A percentile compares a stretch with the other conserved stretches of the same genome.
Evolutionary conservation across 805 yeast genomes (phyloP).

Genomic region (Cephaloascus albidus): DNA sequence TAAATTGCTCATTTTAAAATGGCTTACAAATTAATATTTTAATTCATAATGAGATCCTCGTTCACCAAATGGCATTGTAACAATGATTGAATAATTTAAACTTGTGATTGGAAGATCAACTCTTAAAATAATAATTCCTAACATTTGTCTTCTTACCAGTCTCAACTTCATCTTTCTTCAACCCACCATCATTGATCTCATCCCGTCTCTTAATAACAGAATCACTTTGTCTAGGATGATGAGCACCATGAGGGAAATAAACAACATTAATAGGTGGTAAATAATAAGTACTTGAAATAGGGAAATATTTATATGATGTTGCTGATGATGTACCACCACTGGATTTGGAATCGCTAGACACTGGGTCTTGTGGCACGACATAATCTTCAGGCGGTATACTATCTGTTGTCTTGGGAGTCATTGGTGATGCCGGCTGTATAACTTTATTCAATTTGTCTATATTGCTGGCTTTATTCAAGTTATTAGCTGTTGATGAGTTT

Average conservation of each 20-base stretch:
- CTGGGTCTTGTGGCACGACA: not conserved
- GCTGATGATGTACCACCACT: not conserved
- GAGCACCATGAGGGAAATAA: slow-evolving; percentile 40
- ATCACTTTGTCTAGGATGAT: slow-evolving; percentile 15
- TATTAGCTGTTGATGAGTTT: not conserved
- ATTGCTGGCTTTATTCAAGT: too few species aligned
- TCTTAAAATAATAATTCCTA: not conserved
- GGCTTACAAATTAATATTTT: too few species aligned
- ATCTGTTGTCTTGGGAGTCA: too few species aligned
- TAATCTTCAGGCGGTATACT: not conserved
- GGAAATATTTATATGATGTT: slow-evolving; percentile 29
- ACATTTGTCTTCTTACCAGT: not conserved
- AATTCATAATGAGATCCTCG: too few species aligned
- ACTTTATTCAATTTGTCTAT: too few species aligned
- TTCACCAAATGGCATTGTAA: too few species aligned
- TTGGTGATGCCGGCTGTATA: too few species aligned
- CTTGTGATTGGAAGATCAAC: not conserved
- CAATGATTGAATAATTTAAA: not conserved
- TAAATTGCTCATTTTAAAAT: too few species aligned
- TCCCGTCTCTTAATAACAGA: slow-evolving; percentile 2
- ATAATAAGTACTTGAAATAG: slow-evolving; percentile 36
- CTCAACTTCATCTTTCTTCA: not conserved
- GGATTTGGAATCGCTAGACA: not conserved
- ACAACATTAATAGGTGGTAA: slow-evolving; percentile 39
- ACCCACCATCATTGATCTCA: not conserved